Evolutionary conservation across 1,284 basidiomycete genomes (phyloP), one percentile per base, ranked within the genome.

Genomic region (Ustilago cynodontis): DNA sequence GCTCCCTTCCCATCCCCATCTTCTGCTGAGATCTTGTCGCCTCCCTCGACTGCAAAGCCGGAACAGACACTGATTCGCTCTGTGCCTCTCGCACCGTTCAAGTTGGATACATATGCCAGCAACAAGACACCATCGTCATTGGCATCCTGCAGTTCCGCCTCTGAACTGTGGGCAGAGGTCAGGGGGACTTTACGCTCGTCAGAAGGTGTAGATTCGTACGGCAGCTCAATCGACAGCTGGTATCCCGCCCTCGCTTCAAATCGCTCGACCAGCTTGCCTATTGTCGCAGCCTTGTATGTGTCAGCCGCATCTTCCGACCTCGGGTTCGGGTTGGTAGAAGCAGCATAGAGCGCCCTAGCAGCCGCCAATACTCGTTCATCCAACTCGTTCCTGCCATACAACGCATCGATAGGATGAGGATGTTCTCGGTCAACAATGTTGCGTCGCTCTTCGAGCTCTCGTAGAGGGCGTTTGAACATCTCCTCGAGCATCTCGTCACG

Each of bases 31-130:
- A 82, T 60, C 18, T 83, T 78, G 2, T 82, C 65, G 31, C 81
- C 77, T 9, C 81, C 83, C 39, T 84, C 78, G 10, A 92, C 79
- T 2, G 88, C 89, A 82, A 93, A 93, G 0, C 90, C 91, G 9
- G 90, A 91, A 61, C 89, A 90, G 22, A 92, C 82, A 8, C 88
- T 88, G 52, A 92, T 87, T 71, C 89, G 89, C 73, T 89, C 87
- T 8, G 85, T 81, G n/a, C 85, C 86, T 6, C 86, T 79, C n/a
- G 64, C 64, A 1, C 87, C 86, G 6, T 67, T 61, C 37, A 83
- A 31, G 9, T 77, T 70, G 8, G 80, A 72, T 49, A 90, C 89
- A 74, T 92, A 91, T 5, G 90, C 91, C n/a, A 93, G 86, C 51
- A 91, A 85, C 13, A 91, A 86, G 0, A 90, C 86, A 31, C 87